Evolutionary conservation across 768 basidiomycete species (phyloP).

Genomic region (Pisolithus sp.): DNA sequence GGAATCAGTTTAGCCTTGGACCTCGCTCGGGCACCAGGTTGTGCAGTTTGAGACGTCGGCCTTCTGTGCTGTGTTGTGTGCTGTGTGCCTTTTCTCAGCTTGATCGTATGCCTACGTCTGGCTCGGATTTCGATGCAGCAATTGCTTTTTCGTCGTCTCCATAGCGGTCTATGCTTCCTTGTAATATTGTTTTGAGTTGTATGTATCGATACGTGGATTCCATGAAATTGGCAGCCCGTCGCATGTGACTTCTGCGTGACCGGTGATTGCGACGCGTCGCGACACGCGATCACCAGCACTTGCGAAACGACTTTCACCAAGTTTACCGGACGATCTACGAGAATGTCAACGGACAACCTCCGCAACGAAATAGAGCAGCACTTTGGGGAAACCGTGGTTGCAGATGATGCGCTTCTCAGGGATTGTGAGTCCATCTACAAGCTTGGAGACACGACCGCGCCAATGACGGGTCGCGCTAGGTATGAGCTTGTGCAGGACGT

Average conservation of each 20-base stretch:
- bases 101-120: too few relatives aligned
- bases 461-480: constrained; percentile 36
- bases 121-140: too few relatives aligned
- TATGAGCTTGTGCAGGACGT: constrained; percentile 56
- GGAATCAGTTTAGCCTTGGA: constrained; percentile 11
- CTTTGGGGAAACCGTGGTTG: constrained; percentile 24
- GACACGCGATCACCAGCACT: too few relatives aligned
- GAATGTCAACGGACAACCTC: constrained; percentile 18
- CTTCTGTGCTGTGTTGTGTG: too few relatives aligned
- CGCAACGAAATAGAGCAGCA: constrained; percentile 17
- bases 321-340: too few relatives aligned
- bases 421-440: constrained; percentile 40
- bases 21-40: neutral
- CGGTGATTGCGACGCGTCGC: neutral
- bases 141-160: too few relatives aligned
- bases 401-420: constrained; percentile 39
- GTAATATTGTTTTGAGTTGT: neutral
- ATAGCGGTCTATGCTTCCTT: too few relatives aligned
- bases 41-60: neutral
- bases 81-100: too few relatives aligned
- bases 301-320: neutral
- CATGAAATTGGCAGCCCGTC: neutral
- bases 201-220: neutral
- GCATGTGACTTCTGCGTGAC: neutral
- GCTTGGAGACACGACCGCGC: neutral